phyloP scores from a whole-genome alignment of 164 flowering plant species.

The Buxus sempervirens region DNA sequence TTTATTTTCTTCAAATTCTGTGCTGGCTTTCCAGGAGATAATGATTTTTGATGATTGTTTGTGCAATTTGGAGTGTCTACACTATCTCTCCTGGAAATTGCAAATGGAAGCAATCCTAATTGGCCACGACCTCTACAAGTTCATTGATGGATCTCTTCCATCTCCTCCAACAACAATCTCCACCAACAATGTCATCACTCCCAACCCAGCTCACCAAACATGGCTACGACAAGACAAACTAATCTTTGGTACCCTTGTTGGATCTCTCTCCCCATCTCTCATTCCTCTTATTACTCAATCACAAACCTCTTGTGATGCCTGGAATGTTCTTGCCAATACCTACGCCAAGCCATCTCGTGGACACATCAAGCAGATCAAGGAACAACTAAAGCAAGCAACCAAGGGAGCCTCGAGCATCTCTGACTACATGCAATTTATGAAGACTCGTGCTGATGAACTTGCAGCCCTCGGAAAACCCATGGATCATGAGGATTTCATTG shows the following conservation, averaged over 20 bases:
- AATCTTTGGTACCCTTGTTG: constrained; percentile 16
- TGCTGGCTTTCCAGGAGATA: no score
- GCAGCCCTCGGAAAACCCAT: constrained; percentile 9
- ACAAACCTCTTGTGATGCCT: constrained; percentile 2
- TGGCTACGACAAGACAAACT: constrained; percentile 17
- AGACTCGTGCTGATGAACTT: constrained; percentile 2
- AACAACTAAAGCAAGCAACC: background rate
- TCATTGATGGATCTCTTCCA: constrained; percentile 1
- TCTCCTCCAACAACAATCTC: background rate
- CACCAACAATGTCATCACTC: background rate
- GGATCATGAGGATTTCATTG: constrained; percentile 11
- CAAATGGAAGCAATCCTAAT: constrained; percentile 15
- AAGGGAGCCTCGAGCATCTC: constrained; percentile 1
- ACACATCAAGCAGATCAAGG: constrained; percentile 11
- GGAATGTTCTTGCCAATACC: constrained; percentile 1
- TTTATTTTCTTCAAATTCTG: no score
- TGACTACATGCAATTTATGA: constrained; percentile 4
- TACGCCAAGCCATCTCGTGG: constrained; percentile 8
- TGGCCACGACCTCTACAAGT: constrained; percentile 11
- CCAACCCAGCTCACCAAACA: constrained; percentile 1
- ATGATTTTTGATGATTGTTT: no score
- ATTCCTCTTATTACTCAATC: background rate
- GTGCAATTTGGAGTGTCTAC: no score
- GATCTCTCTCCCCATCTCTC: background rate
- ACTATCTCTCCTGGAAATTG: constrained; percentile 9